Conservation (phyloP, 768 basidiomycete genomes). For the Tylopilus plumbeoviolaceoides region DNA sequence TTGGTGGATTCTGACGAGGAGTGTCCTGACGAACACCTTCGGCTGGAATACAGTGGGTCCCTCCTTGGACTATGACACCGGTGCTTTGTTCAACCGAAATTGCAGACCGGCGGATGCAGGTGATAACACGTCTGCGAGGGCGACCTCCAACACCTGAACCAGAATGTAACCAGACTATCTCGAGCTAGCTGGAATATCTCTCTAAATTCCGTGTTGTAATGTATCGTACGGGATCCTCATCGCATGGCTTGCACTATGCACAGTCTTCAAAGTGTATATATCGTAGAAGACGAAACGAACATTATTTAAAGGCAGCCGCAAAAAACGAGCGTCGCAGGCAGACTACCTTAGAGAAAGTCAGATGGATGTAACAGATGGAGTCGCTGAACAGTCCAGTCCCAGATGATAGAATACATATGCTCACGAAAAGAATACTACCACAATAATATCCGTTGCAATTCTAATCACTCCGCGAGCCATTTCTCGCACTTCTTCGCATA, state of each 20-base stretch:
- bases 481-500: slow-evolving; percentile 93
- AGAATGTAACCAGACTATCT: slow-evolving; percentile 20
- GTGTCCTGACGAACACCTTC: slow-evolving; percentile 56
- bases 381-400: slow-evolving; percentile 31
- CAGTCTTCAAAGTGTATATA: slow-evolving; percentile 15
- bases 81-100: slow-evolving; percentile 7
- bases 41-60: slow-evolving; percentile 60
- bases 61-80: neutral
- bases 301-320: slow-evolving; percentile 1
- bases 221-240: neutral
- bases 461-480: slow-evolving; percentile 75
- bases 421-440: slow-evolving; percentile 24
- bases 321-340: slow-evolving; percentile 15
- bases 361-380: slow-evolving; percentile 27
- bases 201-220: slow-evolving; percentile 1
- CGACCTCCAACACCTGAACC: slow-evolving; percentile 55
- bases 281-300: slow-evolving; percentile 18
- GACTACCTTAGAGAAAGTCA: slow-evolving; percentile 13
- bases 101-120: slow-evolving; percentile 55
- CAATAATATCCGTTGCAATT: slow-evolving; percentile 18
- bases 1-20: slow-evolving; percentile 75
- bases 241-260: slow-evolving; percentile 14
- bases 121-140: slow-evolving; percentile 55
- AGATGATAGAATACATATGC: slow-evolving; percentile 33
- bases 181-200: slow-evolving; percentile 4